phyloP scores from a whole-genome alignment of 2,329 filamentous ascomycete genomes.

The Fusarium chuoi region DNA sequence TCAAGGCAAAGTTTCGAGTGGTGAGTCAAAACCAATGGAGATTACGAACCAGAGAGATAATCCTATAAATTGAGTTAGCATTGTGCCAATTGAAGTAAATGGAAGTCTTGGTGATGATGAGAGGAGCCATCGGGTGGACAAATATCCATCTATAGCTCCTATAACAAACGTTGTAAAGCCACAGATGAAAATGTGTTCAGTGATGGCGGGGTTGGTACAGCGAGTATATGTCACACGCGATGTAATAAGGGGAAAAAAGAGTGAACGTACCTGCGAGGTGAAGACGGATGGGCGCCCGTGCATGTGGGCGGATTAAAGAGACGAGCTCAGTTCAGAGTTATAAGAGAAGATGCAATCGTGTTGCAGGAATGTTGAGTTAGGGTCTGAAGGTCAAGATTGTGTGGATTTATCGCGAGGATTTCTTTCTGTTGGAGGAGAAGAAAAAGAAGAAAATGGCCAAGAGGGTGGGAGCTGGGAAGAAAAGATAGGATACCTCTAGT shows the following conservation, averaged over 20 bases:
- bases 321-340: conserved; percentile 45
- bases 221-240: conserved; percentile 7
- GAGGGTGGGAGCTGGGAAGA: conserved; percentile 20
- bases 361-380: conserved; percentile 17
- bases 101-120: conserved; percentile 3
- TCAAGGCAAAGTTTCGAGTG: conserved; percentile 42
- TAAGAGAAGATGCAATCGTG: conserved; percentile 32
- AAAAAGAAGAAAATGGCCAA: conserved; percentile 24
- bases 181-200: conserved; percentile 15
- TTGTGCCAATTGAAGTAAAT: conserved; percentile 35
- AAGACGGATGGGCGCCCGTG: conserved; percentile 85
- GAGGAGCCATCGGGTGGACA: conserved; percentile 4
- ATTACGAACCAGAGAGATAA: conserved; percentile 77
- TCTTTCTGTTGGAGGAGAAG: conserved; percentile 30
- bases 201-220: conserved; percentile 33
- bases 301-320: conserved; percentile 75
- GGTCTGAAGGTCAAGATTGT: neutral
- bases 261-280: conserved; percentile 78
- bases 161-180: conserved; percentile 15
- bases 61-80: conserved; percentile 66
- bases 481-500: conserved; percentile 15
- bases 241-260: conserved; percentile 13
- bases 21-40: conserved; percentile 53
- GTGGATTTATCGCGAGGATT: conserved; percentile 24
- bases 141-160: neutral